Conservation (phyloP, 2,329 filamentous ascomycete species). For the Echinosphaeria canescens region DNA sequence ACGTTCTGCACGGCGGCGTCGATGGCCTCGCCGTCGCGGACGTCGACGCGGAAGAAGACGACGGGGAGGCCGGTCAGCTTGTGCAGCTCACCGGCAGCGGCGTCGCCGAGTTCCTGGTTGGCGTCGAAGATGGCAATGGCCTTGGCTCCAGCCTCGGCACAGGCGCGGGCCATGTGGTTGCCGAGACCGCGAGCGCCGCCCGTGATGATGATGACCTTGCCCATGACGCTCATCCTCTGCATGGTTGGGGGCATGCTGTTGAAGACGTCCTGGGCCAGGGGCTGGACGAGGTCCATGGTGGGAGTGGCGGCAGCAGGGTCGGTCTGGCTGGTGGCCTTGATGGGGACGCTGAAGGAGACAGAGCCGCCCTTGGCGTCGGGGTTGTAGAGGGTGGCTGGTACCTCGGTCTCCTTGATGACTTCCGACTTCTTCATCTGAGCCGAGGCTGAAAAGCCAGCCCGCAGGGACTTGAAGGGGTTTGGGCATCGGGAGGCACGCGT, state of each 20-base stretch:
- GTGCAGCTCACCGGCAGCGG: slow-evolving; percentile 46
- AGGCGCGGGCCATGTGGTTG: slow-evolving; percentile 59
- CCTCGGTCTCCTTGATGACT: slow-evolving; percentile 31
- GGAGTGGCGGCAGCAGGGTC: slow-evolving; percentile 16
- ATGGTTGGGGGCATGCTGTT: slow-evolving; percentile 39
- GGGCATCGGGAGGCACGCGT: too few relatives aligned
- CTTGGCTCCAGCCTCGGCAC: slow-evolving; percentile 55
- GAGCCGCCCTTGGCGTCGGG: slow-evolving; percentile 22
- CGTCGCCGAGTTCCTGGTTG: slow-evolving; percentile 53
- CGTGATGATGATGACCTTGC: slow-evolving; percentile 52
- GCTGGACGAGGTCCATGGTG: slow-evolving; percentile 24
- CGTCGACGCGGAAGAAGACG: slow-evolving; percentile 60
- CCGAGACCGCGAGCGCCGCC: slow-evolving; percentile 58
- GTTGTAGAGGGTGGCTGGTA: slow-evolving; percentile 31
- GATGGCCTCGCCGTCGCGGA: slow-evolving; percentile 49
- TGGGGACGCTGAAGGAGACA: slow-evolving; percentile 33
- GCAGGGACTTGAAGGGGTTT: too few relatives aligned
- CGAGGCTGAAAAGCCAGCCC: slow-evolving; percentile 15
- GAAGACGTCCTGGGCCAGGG: slow-evolving; percentile 29
- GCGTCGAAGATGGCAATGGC: slow-evolving; percentile 57
- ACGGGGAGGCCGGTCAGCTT: slow-evolving; percentile 52
- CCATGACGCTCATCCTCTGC: slow-evolving; percentile 45
- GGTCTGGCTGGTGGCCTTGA: slow-evolving; percentile 20
- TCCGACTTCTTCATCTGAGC: slow-evolving; percentile 20
- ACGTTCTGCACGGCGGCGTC: slow-evolving; percentile 46